A percentile compares a stretch with the other conserved stretches of the same genome.
phyloP scores from a whole-genome alignment of 106 monocot genomes.

The Allium sativum region DNA sequence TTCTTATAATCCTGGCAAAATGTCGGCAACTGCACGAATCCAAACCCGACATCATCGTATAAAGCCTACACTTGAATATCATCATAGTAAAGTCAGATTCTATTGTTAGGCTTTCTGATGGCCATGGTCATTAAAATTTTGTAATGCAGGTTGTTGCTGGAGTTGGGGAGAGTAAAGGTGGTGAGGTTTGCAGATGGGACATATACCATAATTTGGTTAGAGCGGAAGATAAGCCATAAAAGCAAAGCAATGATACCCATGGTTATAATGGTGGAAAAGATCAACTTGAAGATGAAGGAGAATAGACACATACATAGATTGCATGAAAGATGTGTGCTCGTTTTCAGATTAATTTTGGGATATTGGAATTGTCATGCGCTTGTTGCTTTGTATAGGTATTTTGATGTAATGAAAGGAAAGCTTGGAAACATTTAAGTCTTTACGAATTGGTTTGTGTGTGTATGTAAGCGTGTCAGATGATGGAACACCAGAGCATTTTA shows the following conservation, averaged over 20 bases:
- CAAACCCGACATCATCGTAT: constrained; percentile 24
- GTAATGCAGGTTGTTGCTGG: constrained; percentile 21
- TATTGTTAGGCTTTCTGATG: constrained; percentile 43
- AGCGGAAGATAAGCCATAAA: constrained; percentile 24
- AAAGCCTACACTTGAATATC: constrained; percentile 14
- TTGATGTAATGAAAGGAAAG: too few relatives aligned
- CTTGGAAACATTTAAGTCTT: too few relatives aligned
- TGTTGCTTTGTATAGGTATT: too few relatives aligned
- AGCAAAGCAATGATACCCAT: constrained; percentile 14
- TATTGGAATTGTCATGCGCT: neutral
- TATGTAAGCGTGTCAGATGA: too few relatives aligned
- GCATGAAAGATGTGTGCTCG: constrained; percentile 1
- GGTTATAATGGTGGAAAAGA: constrained; percentile 8
- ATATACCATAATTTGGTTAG: constrained; percentile 13
- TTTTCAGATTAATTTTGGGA: too few relatives aligned
- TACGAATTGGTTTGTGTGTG: too few relatives aligned
- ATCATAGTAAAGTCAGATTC: constrained; percentile 49
- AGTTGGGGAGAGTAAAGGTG: constrained; percentile 20
- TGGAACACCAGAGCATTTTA: too few relatives aligned
- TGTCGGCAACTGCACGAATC: constrained; percentile 1
- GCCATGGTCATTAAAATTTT: constrained; percentile 26
- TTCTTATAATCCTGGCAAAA: constrained; percentile 9
- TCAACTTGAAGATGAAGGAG: constrained; percentile 6
- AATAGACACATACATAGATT: constrained; percentile 12
- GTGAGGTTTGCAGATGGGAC: constrained; percentile 17